phyloP scores from a whole-genome alignment of 257 asterid genomes.

The Solanum lignicaule region DNA sequence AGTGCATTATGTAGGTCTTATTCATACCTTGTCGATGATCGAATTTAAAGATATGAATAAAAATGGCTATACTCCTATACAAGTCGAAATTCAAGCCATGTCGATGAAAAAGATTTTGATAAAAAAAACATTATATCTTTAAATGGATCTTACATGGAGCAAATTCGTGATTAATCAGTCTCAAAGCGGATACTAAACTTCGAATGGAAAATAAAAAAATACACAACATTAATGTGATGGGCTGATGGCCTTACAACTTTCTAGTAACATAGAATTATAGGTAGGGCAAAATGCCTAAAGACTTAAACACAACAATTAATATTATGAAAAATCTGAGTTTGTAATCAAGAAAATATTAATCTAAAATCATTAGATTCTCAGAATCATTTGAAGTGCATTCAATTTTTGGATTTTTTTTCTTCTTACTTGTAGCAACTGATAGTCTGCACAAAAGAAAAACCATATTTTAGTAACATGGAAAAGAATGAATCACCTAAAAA shows the following conservation, averaged over 20 bases:
- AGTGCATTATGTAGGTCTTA: too few species aligned
- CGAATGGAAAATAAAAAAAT: not conserved
- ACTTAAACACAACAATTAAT: not conserved
- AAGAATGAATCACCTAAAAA: not conserved
- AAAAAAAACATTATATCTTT: not conserved
- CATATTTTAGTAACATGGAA: not conserved
- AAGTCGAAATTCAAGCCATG: not conserved
- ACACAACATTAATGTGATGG: not conserved
- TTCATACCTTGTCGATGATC: too few species aligned
- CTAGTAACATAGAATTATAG: not conserved
- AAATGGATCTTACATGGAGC: too few species aligned
- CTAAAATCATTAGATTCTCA: not conserved
- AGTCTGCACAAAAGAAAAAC: not conserved
- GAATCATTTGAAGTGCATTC: conserved; percentile 1
- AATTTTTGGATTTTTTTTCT: not conserved
- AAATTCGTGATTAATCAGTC: not conserved
- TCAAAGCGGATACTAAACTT: not conserved
- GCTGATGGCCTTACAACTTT: not conserved
- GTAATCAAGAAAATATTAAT: not conserved
- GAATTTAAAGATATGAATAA: too few species aligned
- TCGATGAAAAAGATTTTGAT: too few species aligned
- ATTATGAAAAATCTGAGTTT: not conserved
- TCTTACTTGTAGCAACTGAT: not conserved
- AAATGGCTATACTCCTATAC: too few species aligned
- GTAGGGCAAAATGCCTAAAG: not conserved